Percentiles rank a stretch among this genome's conserved stretches.
These are phyloP conservation scores for Amanita phalloides DNA, from an alignment of 768 basidiomycete genomes.

Conservation along the genomic window DNA sequence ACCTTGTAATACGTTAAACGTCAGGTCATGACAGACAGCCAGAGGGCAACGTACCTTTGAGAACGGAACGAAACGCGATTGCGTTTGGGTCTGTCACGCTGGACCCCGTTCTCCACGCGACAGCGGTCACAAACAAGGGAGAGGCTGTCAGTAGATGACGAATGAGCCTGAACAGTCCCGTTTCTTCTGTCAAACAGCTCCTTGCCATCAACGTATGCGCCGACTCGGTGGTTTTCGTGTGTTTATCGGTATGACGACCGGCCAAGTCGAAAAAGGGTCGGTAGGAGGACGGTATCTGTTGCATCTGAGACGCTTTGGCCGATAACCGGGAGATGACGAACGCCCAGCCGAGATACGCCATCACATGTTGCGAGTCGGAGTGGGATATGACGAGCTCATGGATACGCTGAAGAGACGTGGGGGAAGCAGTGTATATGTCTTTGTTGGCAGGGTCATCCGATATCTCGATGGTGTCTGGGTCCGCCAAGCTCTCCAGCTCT, in stretches of 20 bases:
- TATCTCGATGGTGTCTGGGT: conserved; percentile 38
- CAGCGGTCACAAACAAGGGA: conserved; percentile 65
- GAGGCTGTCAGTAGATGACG: conserved; percentile 52
- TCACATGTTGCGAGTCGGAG: conserved; percentile 51
- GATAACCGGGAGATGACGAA: conserved; percentile 65
- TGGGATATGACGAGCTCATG: conserved; percentile 58
- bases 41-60: conserved; percentile 53
- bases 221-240: conserved; percentile 49
- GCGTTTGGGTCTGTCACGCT: conserved; percentile 67
- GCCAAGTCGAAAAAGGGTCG: conserved; percentile 43
- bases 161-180: conserved; percentile 49
- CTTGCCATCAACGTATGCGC: conserved; percentile 46
- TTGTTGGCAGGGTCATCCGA: conserved; percentile 36
- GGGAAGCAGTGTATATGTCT: conserved; percentile 49
- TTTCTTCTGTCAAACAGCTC: conserved; percentile 45
- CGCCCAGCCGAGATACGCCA: conserved; percentile 76
- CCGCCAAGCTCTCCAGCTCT: conserved; percentile 63
- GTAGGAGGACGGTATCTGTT: conserved; percentile 46
- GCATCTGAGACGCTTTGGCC: conserved; percentile 30
- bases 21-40: background rate
- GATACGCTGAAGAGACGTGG: conserved; percentile 50
- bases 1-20: conserved; percentile 32
- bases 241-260: conserved; percentile 29
- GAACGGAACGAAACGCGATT: conserved; percentile 66
- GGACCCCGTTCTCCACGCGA: conserved; percentile 61